Conservation (phyloP, 2,329 filamentous ascomycete genomes). For the Pseudocercospora musae region DNA sequence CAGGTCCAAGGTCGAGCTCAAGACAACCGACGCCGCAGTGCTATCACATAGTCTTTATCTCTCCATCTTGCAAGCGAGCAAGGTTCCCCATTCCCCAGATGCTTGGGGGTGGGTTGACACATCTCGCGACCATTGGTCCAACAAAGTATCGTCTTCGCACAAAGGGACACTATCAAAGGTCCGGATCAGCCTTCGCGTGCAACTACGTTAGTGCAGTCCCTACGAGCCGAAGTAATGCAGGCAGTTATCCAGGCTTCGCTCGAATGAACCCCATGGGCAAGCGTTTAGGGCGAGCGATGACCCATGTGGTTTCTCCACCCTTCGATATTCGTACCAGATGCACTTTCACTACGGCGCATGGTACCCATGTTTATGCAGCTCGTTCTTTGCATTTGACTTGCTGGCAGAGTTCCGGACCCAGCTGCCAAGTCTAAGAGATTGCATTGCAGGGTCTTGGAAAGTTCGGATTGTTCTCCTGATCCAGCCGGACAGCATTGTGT, state of each 20-base stretch:
- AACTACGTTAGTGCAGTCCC: not conserved
- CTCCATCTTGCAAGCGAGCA: not conserved
- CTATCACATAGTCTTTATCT: not conserved
- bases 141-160: not conserved
- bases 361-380: not conserved
- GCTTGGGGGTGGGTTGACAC: not conserved
- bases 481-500: not conserved
- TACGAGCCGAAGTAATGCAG: not conserved
- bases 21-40: not conserved
- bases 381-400: not conserved
- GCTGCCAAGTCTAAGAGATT: not conserved
- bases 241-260: not conserved
- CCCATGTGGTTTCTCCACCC: not conserved
- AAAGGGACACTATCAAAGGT: not conserved
- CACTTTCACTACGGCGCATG: not conserved
- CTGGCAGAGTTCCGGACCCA: not conserved
- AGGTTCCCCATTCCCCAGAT: not conserved
- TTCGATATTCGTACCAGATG: not conserved
- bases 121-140: not conserved
- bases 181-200: not conserved
- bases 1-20: not conserved
- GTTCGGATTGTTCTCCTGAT: not conserved
- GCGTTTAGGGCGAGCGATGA: not conserved
- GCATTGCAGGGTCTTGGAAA: not conserved
- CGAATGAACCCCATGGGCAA: not conserved